Evolutionary conservation across 768 basidiomycete species (phyloP).

Genomic region (Hypsizygus marmoreus): DNA sequence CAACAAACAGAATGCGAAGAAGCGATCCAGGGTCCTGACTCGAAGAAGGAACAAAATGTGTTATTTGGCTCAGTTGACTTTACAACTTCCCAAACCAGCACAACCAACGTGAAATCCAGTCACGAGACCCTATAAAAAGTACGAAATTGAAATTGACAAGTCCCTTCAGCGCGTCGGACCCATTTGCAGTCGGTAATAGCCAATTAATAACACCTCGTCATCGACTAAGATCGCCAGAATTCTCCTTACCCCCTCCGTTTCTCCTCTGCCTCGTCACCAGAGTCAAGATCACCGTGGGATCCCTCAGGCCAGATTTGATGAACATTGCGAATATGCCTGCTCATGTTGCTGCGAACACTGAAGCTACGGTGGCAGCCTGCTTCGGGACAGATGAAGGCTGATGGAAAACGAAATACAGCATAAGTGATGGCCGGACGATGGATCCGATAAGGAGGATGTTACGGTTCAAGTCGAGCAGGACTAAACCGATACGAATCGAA

Average conservation of each 20-base stretch:
- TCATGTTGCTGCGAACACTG: slow-evolving; percentile 72
- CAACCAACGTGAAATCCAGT: too few species aligned
- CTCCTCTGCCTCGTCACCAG: slow-evolving; percentile 18
- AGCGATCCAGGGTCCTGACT: too few species aligned
- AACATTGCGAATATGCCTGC: slow-evolving; percentile 55
- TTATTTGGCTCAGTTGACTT: too few species aligned
- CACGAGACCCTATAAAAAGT: too few species aligned
- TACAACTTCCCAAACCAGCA: too few species aligned
- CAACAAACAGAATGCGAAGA: too few species aligned
- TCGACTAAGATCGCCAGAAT: background rate
- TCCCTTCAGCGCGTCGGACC: too few species aligned
- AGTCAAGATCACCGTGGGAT: slow-evolving; percentile 16
- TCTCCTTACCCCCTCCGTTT: slow-evolving; percentile 4
- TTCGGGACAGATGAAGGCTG: slow-evolving; percentile 62
- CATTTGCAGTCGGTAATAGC: background rate
- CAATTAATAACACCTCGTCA: background rate
- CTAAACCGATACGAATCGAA: slow-evolving; percentile 4
- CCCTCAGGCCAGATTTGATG: slow-evolving; percentile 24
- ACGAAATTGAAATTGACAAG: too few species aligned
- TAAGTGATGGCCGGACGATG: slow-evolving; percentile 1
- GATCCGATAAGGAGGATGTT: too few species aligned
- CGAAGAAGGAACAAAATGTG: too few species aligned
- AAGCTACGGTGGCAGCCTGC: slow-evolving; percentile 67
- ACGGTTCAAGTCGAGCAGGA: slow-evolving; percentile 3
- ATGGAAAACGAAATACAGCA: slow-evolving; percentile 4